phyloP scores from a whole-genome alignment of 306 rosid genomes.

The Begonia fuchsioides region DNA sequence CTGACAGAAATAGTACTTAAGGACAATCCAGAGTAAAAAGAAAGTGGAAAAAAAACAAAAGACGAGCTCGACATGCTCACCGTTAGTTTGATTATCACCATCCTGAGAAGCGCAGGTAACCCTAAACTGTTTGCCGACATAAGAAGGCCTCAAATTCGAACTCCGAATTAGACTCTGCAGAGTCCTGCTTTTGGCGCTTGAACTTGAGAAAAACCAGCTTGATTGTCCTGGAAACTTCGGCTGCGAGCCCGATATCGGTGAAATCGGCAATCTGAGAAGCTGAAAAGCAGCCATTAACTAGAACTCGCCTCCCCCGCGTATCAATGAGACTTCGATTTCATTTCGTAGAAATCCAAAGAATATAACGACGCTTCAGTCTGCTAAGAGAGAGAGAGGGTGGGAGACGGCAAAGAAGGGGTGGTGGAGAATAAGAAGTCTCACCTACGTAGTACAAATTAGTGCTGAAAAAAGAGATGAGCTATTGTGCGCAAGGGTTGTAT shows the following conservation, averaged over 20 bases:
- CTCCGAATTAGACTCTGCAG: constrained; percentile 14
- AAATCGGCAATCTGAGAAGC: constrained; percentile 34
- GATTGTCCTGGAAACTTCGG: constrained; percentile 32
- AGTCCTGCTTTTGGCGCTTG: constrained; percentile 23
- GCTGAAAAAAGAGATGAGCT: too few relatives aligned
- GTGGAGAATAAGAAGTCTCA: background rate
- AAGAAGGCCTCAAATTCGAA: constrained; percentile 11
- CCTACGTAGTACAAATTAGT: too few relatives aligned
- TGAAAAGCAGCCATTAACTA: constrained; percentile 51
- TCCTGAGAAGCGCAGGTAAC: constrained; percentile 51
- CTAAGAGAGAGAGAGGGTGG: background rate
- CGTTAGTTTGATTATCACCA: constrained; percentile 47
- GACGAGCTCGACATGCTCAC: constrained; percentile 18
- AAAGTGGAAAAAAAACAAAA: too few relatives aligned
- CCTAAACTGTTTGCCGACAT: constrained; percentile 16
- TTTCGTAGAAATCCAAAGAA: constrained; percentile 3
- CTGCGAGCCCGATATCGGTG: constrained; percentile 42
- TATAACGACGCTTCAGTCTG: constrained; percentile 8
- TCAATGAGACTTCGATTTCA: constrained; percentile 17
- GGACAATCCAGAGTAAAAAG: too few relatives aligned
- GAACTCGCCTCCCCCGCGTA: constrained; percentile 3
- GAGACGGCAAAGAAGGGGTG: background rate
- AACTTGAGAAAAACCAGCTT: constrained; percentile 20
- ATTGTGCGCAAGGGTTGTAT: too few relatives aligned
- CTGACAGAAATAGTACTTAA: constrained; percentile 19